phyloP scores from a whole-genome alignment of 108 stramenopile species.

The Mediolabrus comicus region DNA sequence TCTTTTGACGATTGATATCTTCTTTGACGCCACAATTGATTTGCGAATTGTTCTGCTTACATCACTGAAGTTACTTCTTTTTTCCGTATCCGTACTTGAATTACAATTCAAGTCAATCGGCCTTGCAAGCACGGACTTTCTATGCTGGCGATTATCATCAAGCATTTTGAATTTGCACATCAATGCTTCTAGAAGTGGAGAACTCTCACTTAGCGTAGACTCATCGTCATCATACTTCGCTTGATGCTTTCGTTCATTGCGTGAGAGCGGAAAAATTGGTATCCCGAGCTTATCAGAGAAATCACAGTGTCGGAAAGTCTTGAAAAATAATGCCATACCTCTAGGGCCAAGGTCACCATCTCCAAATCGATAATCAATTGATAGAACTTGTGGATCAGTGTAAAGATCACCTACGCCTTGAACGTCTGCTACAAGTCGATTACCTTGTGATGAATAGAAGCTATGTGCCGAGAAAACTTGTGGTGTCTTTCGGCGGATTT shows the following conservation, averaged over 20 bases:
- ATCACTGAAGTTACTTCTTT: constrained; percentile 21
- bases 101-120: constrained; percentile 41
- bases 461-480: constrained; percentile 82
- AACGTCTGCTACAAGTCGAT: constrained; percentile 81
- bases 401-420: constrained; percentile 88
- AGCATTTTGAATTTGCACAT: constrained; percentile 53
- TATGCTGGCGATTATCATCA: constrained; percentile 57
- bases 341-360: constrained; percentile 83
- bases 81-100: constrained; percentile 16
- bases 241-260: constrained; percentile 71
- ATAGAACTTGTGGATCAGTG: constrained; percentile 88
- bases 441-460: constrained; percentile 78
- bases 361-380: constrained; percentile 73
- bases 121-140: constrained; percentile 39
- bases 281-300: constrained; percentile 63
- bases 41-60: constrained; percentile 17
- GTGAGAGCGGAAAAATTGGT: constrained; percentile 72
- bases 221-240: constrained; percentile 72
- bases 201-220: constrained; percentile 49
- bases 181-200: constrained; percentile 27
- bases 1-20: constrained; percentile 28
- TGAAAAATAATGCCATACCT: constrained; percentile 87
- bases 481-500: constrained; percentile 68
- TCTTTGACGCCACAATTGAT: constrained; percentile 3
- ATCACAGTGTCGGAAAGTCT: constrained; percentile 61